Percentiles rank a stretch among this genome's conserved stretches.
Conservation (phyloP, 139 green algal genomes). For the Chlamydomonas eustigma region DNA sequence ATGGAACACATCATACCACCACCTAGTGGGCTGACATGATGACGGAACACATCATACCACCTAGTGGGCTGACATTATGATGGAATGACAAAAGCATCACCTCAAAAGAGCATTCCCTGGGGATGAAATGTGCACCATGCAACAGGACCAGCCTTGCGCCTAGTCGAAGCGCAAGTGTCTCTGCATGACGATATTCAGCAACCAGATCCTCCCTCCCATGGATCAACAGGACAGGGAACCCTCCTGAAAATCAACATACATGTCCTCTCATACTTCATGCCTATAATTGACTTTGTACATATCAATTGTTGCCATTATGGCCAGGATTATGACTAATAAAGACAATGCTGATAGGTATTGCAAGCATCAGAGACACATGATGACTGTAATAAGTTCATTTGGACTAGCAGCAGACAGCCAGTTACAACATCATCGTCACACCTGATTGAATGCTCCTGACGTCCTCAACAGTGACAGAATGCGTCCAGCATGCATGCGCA, state of each 20-base stretch:
- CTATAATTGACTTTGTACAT: no score
- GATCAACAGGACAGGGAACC: background rate
- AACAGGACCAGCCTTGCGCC: slow-evolving; percentile 22
- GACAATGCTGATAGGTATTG: no score
- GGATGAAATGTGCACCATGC: slow-evolving; percentile 50
- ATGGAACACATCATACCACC: no score
- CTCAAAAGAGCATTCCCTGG: slow-evolving; percentile 40
- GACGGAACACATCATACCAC: no score
- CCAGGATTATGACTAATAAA: no score
- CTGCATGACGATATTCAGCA: background rate
- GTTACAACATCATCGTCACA: background rate
- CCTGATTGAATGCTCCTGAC: background rate
- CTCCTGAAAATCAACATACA: background rate
- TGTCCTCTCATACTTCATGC: background rate
- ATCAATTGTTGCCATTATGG: no score
- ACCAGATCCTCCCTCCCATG: background rate
- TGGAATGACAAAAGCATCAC: no score
- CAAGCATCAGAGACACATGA: no score
- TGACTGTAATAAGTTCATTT: no score
- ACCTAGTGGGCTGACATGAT: no score
- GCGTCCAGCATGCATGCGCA: background rate
- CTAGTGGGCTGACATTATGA: no score
- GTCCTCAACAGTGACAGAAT: background rate
- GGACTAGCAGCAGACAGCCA: no score
- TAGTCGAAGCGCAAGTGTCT: background rate